Evolutionary conservation across 1,284 basidiomycete genomes (phyloP).

Genomic region (Vanrija sp.): DNA sequence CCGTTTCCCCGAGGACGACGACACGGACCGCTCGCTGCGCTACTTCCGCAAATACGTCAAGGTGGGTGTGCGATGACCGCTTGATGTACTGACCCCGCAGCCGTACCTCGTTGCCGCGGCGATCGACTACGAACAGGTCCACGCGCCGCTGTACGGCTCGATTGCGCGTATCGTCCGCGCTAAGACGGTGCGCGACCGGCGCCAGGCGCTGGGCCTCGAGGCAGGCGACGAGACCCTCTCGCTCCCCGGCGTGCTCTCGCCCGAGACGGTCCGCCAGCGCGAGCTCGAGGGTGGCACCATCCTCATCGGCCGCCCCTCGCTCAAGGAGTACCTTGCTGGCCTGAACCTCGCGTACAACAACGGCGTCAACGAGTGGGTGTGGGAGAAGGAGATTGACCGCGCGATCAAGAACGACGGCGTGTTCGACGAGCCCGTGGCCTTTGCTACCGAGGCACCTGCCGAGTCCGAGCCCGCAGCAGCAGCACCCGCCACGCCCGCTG

Average conservation of each 20-base stretch:
- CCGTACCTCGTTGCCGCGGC: conserved; percentile 91
- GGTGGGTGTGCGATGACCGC: conserved; percentile 54
- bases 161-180: conserved; percentile 56
- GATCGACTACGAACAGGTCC: conserved; percentile 81
- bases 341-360: conserved; percentile 81
- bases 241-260: conserved; percentile 60
- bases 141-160: conserved; percentile 79
- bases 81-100: conserved; percentile 50
- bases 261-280: conserved; percentile 57
- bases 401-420: conserved; percentile 67
- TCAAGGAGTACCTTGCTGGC: conserved; percentile 93
- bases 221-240: conserved; percentile 50
- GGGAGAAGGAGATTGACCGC: conserved; percentile 69
- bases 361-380: conserved; percentile 64
- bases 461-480: conserved; percentile 11
- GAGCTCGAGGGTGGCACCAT: conserved; percentile 78
- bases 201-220: conserved; percentile 60
- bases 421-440: conserved; percentile 62
- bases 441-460: conserved; percentile 8
- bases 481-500: conserved; percentile 9
- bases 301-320: conserved; percentile 81
- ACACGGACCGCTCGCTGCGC: conserved; percentile 73
- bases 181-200: conserved; percentile 55
- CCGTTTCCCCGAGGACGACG: conserved; percentile 93
- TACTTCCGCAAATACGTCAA: conserved; percentile 97